phyloP scores from a whole-genome alignment of 1,139 yeast genomes.

The Williopsis jadinii region DNA sequence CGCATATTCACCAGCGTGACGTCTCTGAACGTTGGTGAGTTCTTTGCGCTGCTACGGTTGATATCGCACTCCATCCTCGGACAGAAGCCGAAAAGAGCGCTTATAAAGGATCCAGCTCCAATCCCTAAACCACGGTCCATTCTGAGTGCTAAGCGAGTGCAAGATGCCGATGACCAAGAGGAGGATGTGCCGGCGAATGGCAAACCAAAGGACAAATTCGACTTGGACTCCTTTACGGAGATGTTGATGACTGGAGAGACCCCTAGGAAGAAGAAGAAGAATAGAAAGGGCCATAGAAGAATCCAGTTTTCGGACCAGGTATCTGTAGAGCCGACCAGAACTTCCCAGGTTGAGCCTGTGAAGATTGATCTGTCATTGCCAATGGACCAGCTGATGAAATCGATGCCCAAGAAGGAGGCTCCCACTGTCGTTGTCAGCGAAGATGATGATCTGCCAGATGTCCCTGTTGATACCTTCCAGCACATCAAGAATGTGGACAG shows the following conservation, averaged over 20 bases:
- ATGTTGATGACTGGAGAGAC: constrained; percentile 68
- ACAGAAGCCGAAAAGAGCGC: constrained; percentile 39
- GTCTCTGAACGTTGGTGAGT: constrained; percentile 64
- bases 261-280: constrained; percentile 30
- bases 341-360: constrained; percentile 15
- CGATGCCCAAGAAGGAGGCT: constrained; percentile 20
- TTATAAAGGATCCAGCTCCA: constrained; percentile 47
- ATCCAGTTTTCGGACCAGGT: constrained; percentile 66
- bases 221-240: constrained; percentile 69
- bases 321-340: constrained; percentile 18
- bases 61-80: constrained; percentile 41
- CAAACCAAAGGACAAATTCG: constrained; percentile 31
- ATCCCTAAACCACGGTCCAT: constrained; percentile 68
- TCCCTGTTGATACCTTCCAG: constrained; percentile 62
- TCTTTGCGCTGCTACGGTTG: constrained; percentile 63
- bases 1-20: constrained; percentile 45
- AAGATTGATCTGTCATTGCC: constrained; percentile 55
- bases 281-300: constrained; percentile 33
- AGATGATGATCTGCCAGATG: constrained; percentile 54
- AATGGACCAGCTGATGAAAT: constrained; percentile 56
- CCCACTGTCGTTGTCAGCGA: constrained; percentile 32
- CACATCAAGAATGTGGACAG: constrained; percentile 58
- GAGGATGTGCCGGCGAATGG: constrained; percentile 23
- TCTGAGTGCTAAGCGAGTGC: constrained; percentile 45
- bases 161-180: constrained; percentile 35